These are phyloP conservation scores for Taxawa tesnikishii DNA, from an alignment of 2,329 filamentous ascomycete species.

Conservation along the genomic window DNA sequence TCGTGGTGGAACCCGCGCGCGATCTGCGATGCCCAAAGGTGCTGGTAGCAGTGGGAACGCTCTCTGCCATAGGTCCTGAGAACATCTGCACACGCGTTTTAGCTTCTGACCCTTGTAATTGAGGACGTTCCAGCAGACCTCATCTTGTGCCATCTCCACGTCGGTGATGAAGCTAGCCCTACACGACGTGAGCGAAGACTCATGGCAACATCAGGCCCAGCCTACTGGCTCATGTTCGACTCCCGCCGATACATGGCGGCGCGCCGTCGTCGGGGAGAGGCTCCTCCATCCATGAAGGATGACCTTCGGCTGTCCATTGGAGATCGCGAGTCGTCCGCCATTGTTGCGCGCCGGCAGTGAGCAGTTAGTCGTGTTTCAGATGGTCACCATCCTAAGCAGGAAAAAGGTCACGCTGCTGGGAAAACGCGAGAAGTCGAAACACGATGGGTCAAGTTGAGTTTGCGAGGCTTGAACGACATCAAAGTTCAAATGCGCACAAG, in stretches of 20 bases:
- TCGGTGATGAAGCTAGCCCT: slow-evolving; percentile 73
- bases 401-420: neutral
- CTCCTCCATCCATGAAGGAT: slow-evolving; percentile 7
- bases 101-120: slow-evolving; percentile 4
- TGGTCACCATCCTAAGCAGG: neutral
- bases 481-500: too few species aligned
- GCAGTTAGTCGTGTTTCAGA: neutral
- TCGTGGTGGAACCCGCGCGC: slow-evolving; percentile 72
- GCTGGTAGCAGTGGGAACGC: slow-evolving; percentile 86
- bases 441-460: too few species aligned
- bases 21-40: slow-evolving; percentile 76
- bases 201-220: slow-evolving; percentile 5
- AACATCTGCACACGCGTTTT: slow-evolving; percentile 46
- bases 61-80: slow-evolving; percentile 86
- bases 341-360: neutral
- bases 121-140: slow-evolving; percentile 48
- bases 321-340: slow-evolving; percentile 5
- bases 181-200: slow-evolving; percentile 8
- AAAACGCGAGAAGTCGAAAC: too few species aligned
- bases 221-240: slow-evolving; percentile 56
- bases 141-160: slow-evolving; percentile 97
- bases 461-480: too few species aligned
- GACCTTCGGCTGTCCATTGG: slow-evolving; percentile 6
- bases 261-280: slow-evolving; percentile 10
- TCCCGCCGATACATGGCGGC: slow-evolving; percentile 44